A percentile compares a stretch with the other conserved stretches of the same genome.
Conservation (phyloP, 2,329 filamentous ascomycete species). For the Cytospora schulzeri region DNA sequence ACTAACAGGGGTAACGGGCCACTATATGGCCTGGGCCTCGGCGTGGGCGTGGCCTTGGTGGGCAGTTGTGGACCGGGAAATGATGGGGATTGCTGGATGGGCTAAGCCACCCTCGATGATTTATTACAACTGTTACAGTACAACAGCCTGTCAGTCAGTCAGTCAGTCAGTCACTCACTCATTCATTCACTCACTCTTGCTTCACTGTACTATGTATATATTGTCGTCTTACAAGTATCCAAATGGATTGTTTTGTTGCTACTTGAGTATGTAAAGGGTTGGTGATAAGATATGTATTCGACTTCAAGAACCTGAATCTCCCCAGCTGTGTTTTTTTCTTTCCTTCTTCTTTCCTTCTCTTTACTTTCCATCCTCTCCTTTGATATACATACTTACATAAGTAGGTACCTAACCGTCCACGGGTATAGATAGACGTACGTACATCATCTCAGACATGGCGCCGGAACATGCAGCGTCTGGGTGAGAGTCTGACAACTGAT, state of each 20-base stretch:
- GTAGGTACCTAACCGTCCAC: not conserved
- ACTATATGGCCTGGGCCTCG: constrained; percentile 3
- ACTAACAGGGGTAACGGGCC: constrained; percentile 11
- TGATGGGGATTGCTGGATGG: not conserved
- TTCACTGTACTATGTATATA: no score
- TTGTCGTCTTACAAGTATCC: no score
- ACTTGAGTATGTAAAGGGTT: no score
- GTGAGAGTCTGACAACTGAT: not conserved
- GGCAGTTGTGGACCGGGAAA: not conserved
- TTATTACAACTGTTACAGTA: not conserved
- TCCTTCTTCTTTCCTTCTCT: no score
- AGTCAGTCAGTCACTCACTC: no score
- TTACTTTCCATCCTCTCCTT: no score
- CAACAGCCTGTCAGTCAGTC: not conserved
- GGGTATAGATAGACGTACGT: not conserved
- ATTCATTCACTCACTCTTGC: no score
- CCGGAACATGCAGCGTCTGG: not conserved
- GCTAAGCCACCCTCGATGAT: not conserved
- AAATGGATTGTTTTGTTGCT: no score
- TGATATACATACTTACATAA: not conserved
- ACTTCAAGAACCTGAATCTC: no score
- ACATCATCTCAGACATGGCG: not conserved
- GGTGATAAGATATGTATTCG: no score
- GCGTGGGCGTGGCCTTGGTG: not conserved
- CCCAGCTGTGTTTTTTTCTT: no score